Evolutionary conservation across 345 rosid genomes (phyloP), one percentile per base, ranked within the genome.

Genomic region (Microthlaspi erraticum): DNA sequence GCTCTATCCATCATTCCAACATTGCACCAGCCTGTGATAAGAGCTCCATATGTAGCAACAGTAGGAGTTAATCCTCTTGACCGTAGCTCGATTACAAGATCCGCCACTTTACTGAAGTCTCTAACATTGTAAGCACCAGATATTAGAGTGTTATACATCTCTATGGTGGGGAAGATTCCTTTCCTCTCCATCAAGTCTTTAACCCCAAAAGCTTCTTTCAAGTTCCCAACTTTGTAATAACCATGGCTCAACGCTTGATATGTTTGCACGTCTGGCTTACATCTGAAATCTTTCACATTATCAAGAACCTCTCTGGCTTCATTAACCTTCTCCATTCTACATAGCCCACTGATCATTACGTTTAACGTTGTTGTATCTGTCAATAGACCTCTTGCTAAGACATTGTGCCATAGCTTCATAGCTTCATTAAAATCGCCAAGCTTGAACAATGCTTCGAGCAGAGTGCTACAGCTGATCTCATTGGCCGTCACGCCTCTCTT

Each of bases 391-490:
- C 83, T 83, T 1, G 86, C 92, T 72, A 86, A 69, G 75, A 90
- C 80, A 52, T 82, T 77, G 57, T 81, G 76, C 97, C 98, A 93
- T 68, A 90, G 72, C 58, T 46, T 70, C 72, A 82, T 74, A 68
- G 93, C 92, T 66, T 72, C 78, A n/a, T 80, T 75, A 70, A 77
- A 76, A 57, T 90, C 82, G 32, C 84, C 92, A 81, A 81, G 84
- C 85, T 87, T 91, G 79, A 88, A 84, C 32, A 85, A 81, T 43
- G 79, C 79, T 54, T 85, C 84, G 23, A 93, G 98, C 66, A 93
- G 72, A 42, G 85, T 91, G 52, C 94, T 86, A 71, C 75, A 87
- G 68, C 86, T 76, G 20, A 88, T 72, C 77, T 81, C 92, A 77
- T 84, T 51, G 6, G 82, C 86, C 6, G 41, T 8, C 66, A 86